Percentiles rank a stretch among this genome's conserved stretches.
Evolutionary conservation across 768 basidiomycete genomes (phyloP).

Genomic region (Melanogaster broomeanus): DNA sequence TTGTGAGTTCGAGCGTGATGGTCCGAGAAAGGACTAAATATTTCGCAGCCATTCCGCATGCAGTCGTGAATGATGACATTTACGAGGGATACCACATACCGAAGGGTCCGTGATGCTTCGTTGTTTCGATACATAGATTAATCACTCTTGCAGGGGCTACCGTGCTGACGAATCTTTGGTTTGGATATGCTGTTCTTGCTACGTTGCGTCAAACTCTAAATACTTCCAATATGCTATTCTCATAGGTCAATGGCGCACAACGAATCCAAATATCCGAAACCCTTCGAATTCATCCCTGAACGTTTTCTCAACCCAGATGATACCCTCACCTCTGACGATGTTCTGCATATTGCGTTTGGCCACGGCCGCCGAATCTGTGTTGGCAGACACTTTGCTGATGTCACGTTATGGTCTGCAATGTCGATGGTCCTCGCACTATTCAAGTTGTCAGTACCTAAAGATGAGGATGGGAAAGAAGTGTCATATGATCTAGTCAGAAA

Average conservation of each 20-base stretch:
- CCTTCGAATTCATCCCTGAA: conserved; percentile 39
- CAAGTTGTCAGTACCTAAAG: conserved; percentile 9
- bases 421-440: conserved; percentile 18
- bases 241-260: conserved; percentile 18
- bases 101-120: conserved; percentile 22
- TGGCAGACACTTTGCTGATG: conserved; percentile 17
- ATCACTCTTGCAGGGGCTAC: conserved; percentile 16
- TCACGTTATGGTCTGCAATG: conserved; percentile 13
- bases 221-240: not conserved
- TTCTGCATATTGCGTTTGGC: conserved; percentile 17
- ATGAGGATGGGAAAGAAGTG: conserved; percentile 14
- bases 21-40: not conserved
- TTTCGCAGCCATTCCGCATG: conserved; percentile 15
- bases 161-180: conserved; percentile 33
- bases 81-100: conserved; percentile 39
- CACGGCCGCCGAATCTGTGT: conserved; percentile 23
- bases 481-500: too few species aligned
- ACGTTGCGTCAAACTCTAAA: not conserved
- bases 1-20: conserved; percentile 6
- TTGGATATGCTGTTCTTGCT: not conserved
- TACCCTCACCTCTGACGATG: conserved; percentile 12
- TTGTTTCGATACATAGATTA: not conserved
- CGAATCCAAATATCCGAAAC: conserved; percentile 34
- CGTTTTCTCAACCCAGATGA: conserved; percentile 34
- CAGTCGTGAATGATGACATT: conserved; percentile 11